These are phyloP conservation scores for Calonectria pteridis DNA, from an alignment of 2,329 filamentous ascomycete species.

Conservation along the genomic window DNA sequence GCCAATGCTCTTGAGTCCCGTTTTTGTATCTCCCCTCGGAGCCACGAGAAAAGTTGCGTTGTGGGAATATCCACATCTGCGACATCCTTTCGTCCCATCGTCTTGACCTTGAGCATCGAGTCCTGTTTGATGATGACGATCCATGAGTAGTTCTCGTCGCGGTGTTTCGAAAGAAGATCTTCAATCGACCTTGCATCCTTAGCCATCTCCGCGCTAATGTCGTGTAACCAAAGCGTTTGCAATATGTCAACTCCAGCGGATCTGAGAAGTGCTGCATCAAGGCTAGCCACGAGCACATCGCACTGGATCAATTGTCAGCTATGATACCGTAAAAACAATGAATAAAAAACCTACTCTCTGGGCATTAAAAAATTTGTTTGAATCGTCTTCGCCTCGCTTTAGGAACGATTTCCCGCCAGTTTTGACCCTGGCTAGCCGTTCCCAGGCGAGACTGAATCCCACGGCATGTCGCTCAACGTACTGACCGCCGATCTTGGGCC, in stretches of 20 bases:
- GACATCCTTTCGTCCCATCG: conserved; percentile 79
- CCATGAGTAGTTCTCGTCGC: conserved; percentile 85
- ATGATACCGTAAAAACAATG: background rate
- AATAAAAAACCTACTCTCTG: conserved; percentile 67
- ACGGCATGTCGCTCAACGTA: conserved; percentile 83
- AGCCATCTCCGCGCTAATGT: conserved; percentile 90
- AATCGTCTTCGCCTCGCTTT: conserved; percentile 78
- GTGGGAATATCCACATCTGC: conserved; percentile 81
- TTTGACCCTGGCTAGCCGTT: conserved; percentile 79
- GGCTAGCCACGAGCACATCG: conserved; percentile 90
- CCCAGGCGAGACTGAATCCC: conserved; percentile 92
- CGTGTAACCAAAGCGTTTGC: conserved; percentile 82
- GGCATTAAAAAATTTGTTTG: conserved; percentile 67
- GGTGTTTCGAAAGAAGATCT: conserved; percentile 81
- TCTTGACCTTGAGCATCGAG: conserved; percentile 82
- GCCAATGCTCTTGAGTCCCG: conserved; percentile 73
- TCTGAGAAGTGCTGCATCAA: conserved; percentile 81
- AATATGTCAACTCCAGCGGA: conserved; percentile 83
- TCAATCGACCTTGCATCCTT: conserved; percentile 83
- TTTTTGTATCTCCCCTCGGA: conserved; percentile 85
- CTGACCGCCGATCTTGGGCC: conserved; percentile 74
- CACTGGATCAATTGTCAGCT: conserved; percentile 63
- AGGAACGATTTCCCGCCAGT: conserved; percentile 68
- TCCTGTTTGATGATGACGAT: conserved; percentile 88
- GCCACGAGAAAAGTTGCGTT: conserved; percentile 81